Conservation (phyloP, 768 basidiomycete species). For the Termitomyces heimii region DNA sequence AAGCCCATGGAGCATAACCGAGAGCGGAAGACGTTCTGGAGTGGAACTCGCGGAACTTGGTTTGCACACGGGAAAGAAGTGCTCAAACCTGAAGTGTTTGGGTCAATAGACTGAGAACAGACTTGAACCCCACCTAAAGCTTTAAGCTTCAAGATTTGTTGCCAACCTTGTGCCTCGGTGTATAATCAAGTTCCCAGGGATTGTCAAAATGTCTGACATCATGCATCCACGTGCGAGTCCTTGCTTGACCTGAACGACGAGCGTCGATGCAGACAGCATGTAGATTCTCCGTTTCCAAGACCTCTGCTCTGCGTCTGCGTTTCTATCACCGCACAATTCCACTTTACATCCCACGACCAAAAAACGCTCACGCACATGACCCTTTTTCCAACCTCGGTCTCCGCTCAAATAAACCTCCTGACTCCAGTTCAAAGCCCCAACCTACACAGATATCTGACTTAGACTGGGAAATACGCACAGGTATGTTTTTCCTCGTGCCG, state of each 20-base stretch:
- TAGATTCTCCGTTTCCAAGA: background rate
- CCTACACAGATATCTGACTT: slow-evolving; percentile 48
- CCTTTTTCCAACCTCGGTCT: slow-evolving; percentile 22
- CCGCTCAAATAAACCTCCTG: slow-evolving; percentile 27
- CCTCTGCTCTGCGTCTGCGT: background rate
- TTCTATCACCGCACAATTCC: slow-evolving; percentile 1
- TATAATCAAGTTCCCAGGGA: background rate
- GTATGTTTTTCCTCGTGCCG: slow-evolving; percentile 24
- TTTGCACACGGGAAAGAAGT: slow-evolving; percentile 69
- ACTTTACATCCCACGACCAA: background rate
- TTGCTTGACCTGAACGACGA: background rate
- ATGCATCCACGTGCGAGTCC: background rate
- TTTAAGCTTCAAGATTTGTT: slow-evolving; percentile 76
- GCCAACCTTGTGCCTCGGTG: slow-evolving; percentile 13
- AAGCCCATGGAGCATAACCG: slow-evolving; percentile 60
- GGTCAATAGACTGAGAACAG: background rate
- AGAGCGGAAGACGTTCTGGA: slow-evolving; percentile 62
- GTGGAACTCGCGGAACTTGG: slow-evolving; percentile 48
- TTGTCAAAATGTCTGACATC: background rate
- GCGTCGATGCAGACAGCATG: slow-evolving; percentile 3
- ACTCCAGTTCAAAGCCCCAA: slow-evolving; percentile 19
- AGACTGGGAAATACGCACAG: slow-evolving; percentile 78
- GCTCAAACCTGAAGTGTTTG: slow-evolving; percentile 58
- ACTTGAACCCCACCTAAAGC: slow-evolving; percentile 53
- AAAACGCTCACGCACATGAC: background rate